Percentiles rank a stretch among this genome's conserved stretches.
Evolutionary conservation across 164 flowering plant species (phyloP).

Genomic region (Vitis rotundifolia): DNA sequence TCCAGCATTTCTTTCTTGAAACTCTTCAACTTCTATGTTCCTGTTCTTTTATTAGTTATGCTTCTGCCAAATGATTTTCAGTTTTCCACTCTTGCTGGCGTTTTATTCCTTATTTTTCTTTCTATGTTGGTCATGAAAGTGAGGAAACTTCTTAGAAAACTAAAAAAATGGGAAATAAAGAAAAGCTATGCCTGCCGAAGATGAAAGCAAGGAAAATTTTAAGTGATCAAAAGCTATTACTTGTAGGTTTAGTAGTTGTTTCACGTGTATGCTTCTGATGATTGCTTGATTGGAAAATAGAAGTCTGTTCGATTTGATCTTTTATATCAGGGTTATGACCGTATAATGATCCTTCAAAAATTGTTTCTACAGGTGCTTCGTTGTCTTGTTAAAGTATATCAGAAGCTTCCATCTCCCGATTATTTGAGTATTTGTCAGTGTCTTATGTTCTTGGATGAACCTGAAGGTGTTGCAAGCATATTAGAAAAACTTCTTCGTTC

Average conservation of each 20-base stretch:
- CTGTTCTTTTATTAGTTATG: no score
- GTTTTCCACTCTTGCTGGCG: no score
- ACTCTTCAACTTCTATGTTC: no score
- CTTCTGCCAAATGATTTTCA: no score
- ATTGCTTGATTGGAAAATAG: not conserved
- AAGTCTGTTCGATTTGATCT: not conserved
- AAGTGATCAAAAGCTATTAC: not conserved
- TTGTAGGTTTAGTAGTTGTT: not conserved
- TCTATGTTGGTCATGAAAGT: not conserved
- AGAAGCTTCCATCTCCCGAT: constrained; percentile 76
- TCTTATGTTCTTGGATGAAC: constrained; percentile 89
- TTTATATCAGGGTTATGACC: not conserved
- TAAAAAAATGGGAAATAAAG: no score
- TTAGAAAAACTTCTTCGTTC: constrained; percentile 74
- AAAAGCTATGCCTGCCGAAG: no score
- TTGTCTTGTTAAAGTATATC: constrained; percentile 77
- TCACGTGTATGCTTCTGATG: not conserved
- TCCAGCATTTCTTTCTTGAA: no score
- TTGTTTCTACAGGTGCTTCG: constrained; percentile 64
- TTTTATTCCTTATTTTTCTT: not conserved
- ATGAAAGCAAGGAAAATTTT: no score
- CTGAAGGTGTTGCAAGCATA: constrained; percentile 69
- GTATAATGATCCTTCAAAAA: not conserved
- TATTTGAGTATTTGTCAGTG: constrained; percentile 85
- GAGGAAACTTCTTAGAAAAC: no score